These are phyloP conservation scores for Nicotiana tabacum DNA, from an alignment of 257 asterid genomes.

Conservation along the genomic window DNA sequence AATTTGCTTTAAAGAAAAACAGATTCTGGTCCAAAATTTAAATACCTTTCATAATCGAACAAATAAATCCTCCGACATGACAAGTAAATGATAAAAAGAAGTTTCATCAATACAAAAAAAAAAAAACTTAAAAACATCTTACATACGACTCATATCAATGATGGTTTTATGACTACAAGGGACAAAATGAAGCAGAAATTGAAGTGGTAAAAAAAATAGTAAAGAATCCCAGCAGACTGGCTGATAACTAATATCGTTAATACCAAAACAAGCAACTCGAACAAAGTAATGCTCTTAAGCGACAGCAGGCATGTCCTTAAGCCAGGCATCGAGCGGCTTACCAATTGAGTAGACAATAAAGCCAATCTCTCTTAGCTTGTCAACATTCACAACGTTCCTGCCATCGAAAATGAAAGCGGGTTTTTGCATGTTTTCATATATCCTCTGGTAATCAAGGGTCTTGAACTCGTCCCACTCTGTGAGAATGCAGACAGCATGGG, in stretches of 20 bases:
- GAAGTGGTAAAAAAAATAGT: conserved; percentile 27
- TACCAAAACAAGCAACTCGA: conserved; percentile 14
- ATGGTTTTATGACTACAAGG: conserved; percentile 33
- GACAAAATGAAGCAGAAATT: conserved; percentile 29
- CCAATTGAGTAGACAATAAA: conserved; percentile 82
- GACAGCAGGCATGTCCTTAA: conserved; percentile 87
- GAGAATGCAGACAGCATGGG: conserved; percentile 74
- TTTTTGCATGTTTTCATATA: conserved; percentile 84
- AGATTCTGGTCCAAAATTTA: neutral
- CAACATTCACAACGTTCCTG: conserved; percentile 56
- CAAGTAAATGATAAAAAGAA: conserved; percentile 20
- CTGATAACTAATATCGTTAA: conserved; percentile 20
- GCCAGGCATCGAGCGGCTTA: conserved; percentile 89
- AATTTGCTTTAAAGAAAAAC: neutral
- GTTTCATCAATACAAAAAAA: conserved; percentile 35
- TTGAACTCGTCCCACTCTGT: conserved; percentile 94
- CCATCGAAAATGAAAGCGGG: conserved; percentile 84
- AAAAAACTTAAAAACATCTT: conserved; percentile 22
- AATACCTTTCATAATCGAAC: neutral
- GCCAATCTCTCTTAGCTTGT: conserved; percentile 76
- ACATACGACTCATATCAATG: conserved; percentile 17
- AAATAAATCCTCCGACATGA: conserved; percentile 12
- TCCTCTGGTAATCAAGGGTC: conserved; percentile 67
- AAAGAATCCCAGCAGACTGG: conserved; percentile 33
- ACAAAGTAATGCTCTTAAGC: conserved; percentile 33